A percentile compares a stretch with the other conserved stretches of the same genome.
phyloP scores from a whole-genome alignment of 495 filamentous ascomycete genomes.

The Xylaria grammica region DNA sequence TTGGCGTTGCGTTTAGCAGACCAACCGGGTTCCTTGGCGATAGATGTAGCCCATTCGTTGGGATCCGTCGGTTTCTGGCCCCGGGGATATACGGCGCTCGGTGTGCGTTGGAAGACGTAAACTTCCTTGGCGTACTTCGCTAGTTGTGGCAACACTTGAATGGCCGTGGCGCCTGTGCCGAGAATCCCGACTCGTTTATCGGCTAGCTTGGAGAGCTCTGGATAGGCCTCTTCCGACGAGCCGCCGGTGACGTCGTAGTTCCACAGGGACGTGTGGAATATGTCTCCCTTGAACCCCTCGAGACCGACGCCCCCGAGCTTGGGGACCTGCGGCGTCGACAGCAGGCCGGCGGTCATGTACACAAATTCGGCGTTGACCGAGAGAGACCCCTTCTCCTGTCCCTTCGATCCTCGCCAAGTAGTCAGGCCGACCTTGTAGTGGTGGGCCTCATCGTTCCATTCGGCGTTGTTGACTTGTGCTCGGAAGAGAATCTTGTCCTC shows the following conservation, averaged over 20 bases:
- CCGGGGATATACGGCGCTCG: conserved; percentile 54
- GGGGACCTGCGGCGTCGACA: conserved; percentile 53
- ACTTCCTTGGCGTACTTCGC: conserved; percentile 57
- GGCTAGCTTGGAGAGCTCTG: conserved; percentile 48
- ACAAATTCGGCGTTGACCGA: conserved; percentile 45
- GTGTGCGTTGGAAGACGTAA: conserved; percentile 63
- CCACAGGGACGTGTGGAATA: conserved; percentile 62
- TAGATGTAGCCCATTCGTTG: conserved; percentile 47
- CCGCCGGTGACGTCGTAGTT: conserved; percentile 61
- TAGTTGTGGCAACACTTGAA: conserved; percentile 57
- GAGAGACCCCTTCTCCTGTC: conserved; percentile 33
- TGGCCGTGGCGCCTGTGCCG: conserved; percentile 61
- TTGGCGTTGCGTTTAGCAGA: conserved; percentile 47
- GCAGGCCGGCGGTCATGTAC: conserved; percentile 42
- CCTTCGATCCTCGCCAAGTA: conserved; percentile 40
- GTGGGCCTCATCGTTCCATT: conserved; percentile 50
- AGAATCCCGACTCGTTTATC: conserved; percentile 59
- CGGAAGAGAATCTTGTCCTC: conserved; percentile 54
- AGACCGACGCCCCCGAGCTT: conserved; percentile 48
- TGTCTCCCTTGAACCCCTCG: conserved; percentile 48
- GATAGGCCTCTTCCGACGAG: conserved; percentile 41
- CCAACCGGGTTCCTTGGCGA: conserved; percentile 50
- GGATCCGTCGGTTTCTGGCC: conserved; percentile 55
- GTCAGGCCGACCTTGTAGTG: conserved; percentile 50
- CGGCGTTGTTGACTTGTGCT: conserved; percentile 37